Evolutionary conservation across 805 yeast species (phyloP), one percentile per base, ranked within the genome.

Genomic region (Metschnikowia hibisci): DNA sequence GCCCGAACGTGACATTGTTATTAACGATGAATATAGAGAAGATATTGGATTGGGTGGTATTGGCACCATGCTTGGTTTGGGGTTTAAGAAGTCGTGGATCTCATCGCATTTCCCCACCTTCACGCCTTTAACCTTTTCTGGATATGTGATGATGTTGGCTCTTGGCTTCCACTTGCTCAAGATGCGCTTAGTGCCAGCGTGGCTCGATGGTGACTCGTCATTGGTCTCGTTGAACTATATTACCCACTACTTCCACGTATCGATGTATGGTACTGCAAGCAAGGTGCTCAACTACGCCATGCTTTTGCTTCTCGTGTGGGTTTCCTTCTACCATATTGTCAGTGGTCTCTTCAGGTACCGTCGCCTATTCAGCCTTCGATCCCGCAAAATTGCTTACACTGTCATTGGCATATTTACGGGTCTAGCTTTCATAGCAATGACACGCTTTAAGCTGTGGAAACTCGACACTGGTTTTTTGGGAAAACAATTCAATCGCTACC

Each of bases 171-270:
- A 85, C 55, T 65, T 66, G 13, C 44, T 62, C 10, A 70, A 73
- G 34, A 67, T 74, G 49, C 66, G 87, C 41, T 38, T 71, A 4
- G 64, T 66, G 0, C 89, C 91, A 0, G 22, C 67, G n/a, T 13
- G 53, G 2, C 64, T 79, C 1, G 85, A 82, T 45, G 89, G 87
- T 0, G 91, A 84, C 58, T 76, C 83, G 3, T 71, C 82, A 1
- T 62, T 75, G 42, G 60, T 85, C 15, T 72, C 66, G 34, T 60
- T 85, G 34, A 73, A 75, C 7, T 83, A 69, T 52, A 65, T 84
- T 8, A 52, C 80, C 15, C 56, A 52, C 39, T 52, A 52, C 32
- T 48, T 52, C 22, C 43, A 38, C 23, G 50, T 39, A 14, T 41
- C 48, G 3, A 34, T 22, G 22, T 48, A 48, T 23, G 56, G 56